Percentiles rank a stretch among this genome's conserved stretches.
Evolutionary conservation across 257 asterid species (phyloP).

Genomic region (Haberlea rhodopensis): DNA sequence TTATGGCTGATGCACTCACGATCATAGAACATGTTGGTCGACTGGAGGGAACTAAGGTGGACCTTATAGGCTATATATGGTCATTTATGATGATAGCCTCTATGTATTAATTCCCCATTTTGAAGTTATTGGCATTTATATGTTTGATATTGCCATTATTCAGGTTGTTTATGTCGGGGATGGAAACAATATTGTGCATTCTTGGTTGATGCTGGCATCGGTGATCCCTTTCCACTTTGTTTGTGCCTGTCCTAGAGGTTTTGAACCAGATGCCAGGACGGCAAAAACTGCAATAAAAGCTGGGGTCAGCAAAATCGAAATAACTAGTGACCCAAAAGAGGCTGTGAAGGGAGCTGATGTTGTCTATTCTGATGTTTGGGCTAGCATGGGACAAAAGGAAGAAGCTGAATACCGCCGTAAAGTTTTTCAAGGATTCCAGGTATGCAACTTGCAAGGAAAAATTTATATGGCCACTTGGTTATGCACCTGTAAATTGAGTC

Average conservation of each 20-base stretch:
- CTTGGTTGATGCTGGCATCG: constrained; percentile 84
- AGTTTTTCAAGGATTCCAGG: constrained; percentile 94
- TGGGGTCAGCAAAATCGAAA: constrained; percentile 85
- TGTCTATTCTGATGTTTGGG: constrained; percentile 97
- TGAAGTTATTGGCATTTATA: constrained; percentile 16
- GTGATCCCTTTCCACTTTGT: constrained; percentile 87
- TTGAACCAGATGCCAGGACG: constrained; percentile 79
- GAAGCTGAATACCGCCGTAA: constrained; percentile 88
- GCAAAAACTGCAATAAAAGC: constrained; percentile 59
- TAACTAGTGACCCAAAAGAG: constrained; percentile 75
- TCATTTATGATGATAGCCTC: constrained; percentile 8
- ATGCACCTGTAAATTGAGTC: neutral
- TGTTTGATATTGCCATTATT: constrained; percentile 23
- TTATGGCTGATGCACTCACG: constrained; percentile 98
- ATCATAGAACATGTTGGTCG: constrained; percentile 85
- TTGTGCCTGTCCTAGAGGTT: constrained; percentile 87
- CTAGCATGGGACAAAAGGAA: constrained; percentile 97
- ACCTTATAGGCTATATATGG: constrained; percentile 8
- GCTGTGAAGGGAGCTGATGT: constrained; percentile 95
- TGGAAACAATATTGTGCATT: constrained; percentile 95
- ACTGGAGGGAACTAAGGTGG: constrained; percentile 87
- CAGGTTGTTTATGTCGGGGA: constrained; percentile 98
- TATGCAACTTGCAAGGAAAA: constrained; percentile 29
- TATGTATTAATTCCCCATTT: constrained; percentile 6
- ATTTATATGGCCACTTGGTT: neutral